Evolutionary conservation across 805 yeast species (phyloP).

Genomic region (Brettanomyces bruxellensis): DNA sequence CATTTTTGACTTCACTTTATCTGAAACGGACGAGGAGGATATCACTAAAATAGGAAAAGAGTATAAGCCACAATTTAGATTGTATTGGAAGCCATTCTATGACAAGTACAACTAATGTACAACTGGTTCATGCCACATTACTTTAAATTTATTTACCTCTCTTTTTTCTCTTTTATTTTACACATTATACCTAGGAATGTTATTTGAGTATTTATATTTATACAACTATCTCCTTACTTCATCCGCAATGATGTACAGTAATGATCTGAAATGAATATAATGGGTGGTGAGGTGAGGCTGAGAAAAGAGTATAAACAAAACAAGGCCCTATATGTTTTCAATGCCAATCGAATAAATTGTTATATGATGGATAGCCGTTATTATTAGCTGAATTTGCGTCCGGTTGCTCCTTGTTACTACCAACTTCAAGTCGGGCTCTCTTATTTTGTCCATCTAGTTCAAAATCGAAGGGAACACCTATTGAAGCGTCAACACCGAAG

Average conservation of each 20-base stretch:
- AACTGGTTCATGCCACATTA: background rate
- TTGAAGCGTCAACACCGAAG: slow-evolving; percentile 75
- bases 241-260: too few relatives aligned
- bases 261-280: too few relatives aligned
- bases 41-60: slow-evolving; percentile 17
- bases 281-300: too few relatives aligned
- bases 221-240: too few relatives aligned
- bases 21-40: slow-evolving; percentile 20
- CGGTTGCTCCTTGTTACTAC: background rate
- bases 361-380: background rate
- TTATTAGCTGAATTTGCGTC: background rate
- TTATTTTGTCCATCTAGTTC: slow-evolving; percentile 20
- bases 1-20: slow-evolving; percentile 26
- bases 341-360: slow-evolving; percentile 1
- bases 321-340: background rate
- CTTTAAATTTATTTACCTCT: background rate
- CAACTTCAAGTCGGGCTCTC: background rate
- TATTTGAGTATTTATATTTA: too few relatives aligned
- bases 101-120: slow-evolving; percentile 13
- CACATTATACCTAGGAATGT: too few relatives aligned
- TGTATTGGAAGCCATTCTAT: slow-evolving; percentile 24
- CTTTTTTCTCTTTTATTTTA: too few relatives aligned
- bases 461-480: slow-evolving; percentile 60
- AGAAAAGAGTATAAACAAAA: too few relatives aligned
- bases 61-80: slow-evolving; percentile 20